Base-by-base conservation (phyloP, 225 moss, liverwort and hornwort species). In the Lunularia cruciata region DNA sequence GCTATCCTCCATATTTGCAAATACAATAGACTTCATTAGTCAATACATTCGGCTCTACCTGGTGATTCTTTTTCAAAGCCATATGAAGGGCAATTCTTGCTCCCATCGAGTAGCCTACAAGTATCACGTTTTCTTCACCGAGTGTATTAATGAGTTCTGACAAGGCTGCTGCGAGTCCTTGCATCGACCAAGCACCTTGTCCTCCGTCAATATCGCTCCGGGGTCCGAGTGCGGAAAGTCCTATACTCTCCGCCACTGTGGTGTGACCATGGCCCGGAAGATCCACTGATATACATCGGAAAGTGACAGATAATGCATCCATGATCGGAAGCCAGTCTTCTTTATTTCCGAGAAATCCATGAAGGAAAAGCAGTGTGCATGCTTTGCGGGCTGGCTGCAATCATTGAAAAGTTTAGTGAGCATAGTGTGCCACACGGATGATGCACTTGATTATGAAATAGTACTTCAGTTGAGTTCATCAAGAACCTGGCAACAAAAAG, bases 71-170 rank as follows among this genome's bases (percentile, higher is more conserved):
- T 60, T 65, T 76, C 57, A 88, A 52, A 32, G 93, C 88, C 75
- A 91, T 82, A 47, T 87, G 76, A 34, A 98, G 73, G 53, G 91
- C 89, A 71, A 93, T 80, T 43, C 98, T 85, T 45, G 91, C 98
- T 65, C 98, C 98, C 98, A 98, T 88, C 5, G 98, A 98, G 73
- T 98, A 98, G 35, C 98, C 98, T n/a, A 98, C 78, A 28, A 89
- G 85, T 65, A 91, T 83, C 28, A 82, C 69, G 23, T 75, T 56
- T 36, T 73, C 71, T 49, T 42, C 52, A 53, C 13, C 70, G 57
- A 93, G 59, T 47, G 77, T 74, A 8, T 75, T 70, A 0, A 91
- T 45, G 42, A 98, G 75, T n/a, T 68, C 67, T 63, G 85, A 15
- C 16, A 98, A 68, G 34, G 86, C 89, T 42, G 77, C 66, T 27